Evolutionary conservation across 352 stramenopile species (phyloP), one percentile per base, ranked within the genome.

Genomic region (Globisporangium middletonii): DNA sequence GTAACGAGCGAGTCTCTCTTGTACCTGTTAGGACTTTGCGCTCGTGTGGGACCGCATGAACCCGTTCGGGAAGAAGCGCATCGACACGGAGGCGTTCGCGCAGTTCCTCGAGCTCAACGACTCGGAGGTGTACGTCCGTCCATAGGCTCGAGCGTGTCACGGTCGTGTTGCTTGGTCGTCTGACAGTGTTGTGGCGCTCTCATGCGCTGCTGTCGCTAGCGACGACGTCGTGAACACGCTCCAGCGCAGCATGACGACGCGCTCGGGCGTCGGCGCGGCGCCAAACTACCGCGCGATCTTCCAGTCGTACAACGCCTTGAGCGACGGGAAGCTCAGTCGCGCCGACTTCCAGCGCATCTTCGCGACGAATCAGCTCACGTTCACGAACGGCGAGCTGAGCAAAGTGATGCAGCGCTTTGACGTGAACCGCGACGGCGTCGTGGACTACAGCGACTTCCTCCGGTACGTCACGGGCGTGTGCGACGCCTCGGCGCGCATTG

Each of bases 351-450:
- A 90, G 59, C 73, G 80, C 30, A 67, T 91, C 23, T 77, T 91
- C 27, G 79, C 80, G 7, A 68, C 65, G 0, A 86, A 86, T 44
- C 81, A 91, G 45, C 63, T 89, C 49, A 86, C 71, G 49, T 87
- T 90, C 41, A 86, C 75, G 9, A 88, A 87, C 53, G 66, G 63
- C 18, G 83, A 93, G 46, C 57, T 93, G 15, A 76, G 76, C 45
- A 88, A 88, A 73, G 77, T 91, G 41, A 88, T 89, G n/a, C 77
- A 89, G 49, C 77, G 80, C 8, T 86, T 93, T 52, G 83, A 93
- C 30, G 65, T 86, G 35, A 89, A 91, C 62, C 75, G 75, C 47
- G 83, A 93, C 49, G 79, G 79, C 1, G 61, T 89, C 19, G 79
- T 93, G 12, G 80, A 91, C 59, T 93, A 91, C 55, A 62, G 75